Conservation (phyloP, 2,329 filamentous ascomycete species). For the Pleoardoris graminearum region DNA sequence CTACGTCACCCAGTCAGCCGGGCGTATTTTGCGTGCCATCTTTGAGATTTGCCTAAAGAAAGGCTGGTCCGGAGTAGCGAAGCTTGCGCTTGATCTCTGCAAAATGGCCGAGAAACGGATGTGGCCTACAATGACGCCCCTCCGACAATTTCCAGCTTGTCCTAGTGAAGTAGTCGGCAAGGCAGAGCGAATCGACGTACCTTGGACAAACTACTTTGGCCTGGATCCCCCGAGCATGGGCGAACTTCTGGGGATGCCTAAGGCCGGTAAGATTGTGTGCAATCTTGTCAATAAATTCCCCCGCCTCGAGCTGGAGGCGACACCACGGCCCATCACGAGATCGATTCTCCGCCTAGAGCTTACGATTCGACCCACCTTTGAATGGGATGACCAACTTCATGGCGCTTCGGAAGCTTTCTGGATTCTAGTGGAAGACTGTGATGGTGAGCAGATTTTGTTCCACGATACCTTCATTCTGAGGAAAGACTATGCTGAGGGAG, state of each 20-base stretch:
- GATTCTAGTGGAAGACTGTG: slow-evolving; percentile 96
- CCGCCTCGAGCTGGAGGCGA: slow-evolving; percentile 86
- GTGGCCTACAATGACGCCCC: slow-evolving; percentile 98
- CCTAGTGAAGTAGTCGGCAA: slow-evolving; percentile 86
- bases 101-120: slow-evolving; percentile 99
- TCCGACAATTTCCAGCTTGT: slow-evolving; percentile 82
- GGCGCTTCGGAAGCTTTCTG: slow-evolving; percentile 91
- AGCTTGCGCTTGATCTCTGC: slow-evolving; percentile 88
- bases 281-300: slow-evolving; percentile 90
- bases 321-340: slow-evolving; percentile 91
- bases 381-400: slow-evolving; percentile 90
- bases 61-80: slow-evolving; percentile 91
- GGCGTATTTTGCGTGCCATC: slow-evolving; percentile 90
- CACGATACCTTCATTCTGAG: slow-evolving; percentile 93
- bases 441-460: slow-evolving; percentile 93
- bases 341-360: slow-evolving; percentile 91
- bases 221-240: slow-evolving; percentile 96
- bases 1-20: slow-evolving; percentile 96
- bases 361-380: slow-evolving; percentile 89
- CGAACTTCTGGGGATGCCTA: slow-evolving; percentile 87
- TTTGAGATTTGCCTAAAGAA: slow-evolving; percentile 98
- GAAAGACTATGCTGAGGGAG: slow-evolving; percentile 81
- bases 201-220: slow-evolving; percentile 93
- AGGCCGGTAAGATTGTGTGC: slow-evolving; percentile 83
- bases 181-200: slow-evolving; percentile 90